These are phyloP conservation scores for Puccinia horiana DNA, from an alignment of 1,284 basidiomycete species.

Conservation along the genomic window DNA sequence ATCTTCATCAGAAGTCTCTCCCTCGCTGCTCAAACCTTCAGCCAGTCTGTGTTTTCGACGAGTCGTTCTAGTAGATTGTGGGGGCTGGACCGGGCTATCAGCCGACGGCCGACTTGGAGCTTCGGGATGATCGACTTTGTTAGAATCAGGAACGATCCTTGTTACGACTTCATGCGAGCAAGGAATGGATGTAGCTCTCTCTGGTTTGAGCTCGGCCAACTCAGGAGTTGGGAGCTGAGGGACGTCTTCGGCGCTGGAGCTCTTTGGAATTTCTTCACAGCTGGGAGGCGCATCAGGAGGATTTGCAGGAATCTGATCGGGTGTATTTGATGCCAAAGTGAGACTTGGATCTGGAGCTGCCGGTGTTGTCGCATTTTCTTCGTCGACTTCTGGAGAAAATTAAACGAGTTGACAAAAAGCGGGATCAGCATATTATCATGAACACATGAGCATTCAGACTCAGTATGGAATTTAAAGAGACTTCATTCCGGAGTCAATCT, in stretches of 20 bases:
- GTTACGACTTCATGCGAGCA: not conserved
- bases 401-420: not conserved
- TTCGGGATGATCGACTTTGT: not conserved
- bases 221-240: conserved; percentile 1
- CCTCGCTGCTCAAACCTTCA: conserved; percentile 45
- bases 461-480: not conserved
- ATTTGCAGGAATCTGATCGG: not conserved
- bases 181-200: not conserved
- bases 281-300: not conserved
- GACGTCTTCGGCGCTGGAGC: not conserved
- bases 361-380: conserved; percentile 1
- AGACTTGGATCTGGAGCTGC: not conserved
- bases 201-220: not conserved
- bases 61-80: conserved; percentile 9
- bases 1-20: conserved; percentile 44
- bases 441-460: not conserved
- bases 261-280: not conserved
- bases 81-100: not conserved
- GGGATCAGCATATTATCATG: not conserved
- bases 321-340: not conserved
- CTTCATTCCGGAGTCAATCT: not conserved
- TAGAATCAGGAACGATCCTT: not conserved
- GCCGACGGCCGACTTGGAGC: not conserved
- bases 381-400: conserved; percentile 9
- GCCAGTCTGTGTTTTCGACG: conserved; percentile 26